These are phyloP conservation scores for Amaranthus tricolor DNA, from an alignment of 179 eudicot genomes.

Conservation along the genomic window DNA sequence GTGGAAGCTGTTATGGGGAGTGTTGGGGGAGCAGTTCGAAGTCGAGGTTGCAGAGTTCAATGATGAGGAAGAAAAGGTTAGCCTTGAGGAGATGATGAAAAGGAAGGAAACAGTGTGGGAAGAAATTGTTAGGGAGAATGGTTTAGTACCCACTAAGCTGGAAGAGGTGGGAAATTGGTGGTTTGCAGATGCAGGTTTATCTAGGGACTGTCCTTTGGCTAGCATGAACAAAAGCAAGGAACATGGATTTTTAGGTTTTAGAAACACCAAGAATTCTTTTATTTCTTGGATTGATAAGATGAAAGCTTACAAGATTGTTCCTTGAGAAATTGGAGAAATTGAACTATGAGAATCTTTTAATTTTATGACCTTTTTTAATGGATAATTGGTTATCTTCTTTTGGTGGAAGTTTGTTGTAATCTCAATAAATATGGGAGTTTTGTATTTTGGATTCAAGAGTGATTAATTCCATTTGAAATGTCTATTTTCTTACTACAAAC, in stretches of 20 bases:
- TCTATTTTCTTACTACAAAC: background rate
- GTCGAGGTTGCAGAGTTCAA: slow-evolving; percentile 33
- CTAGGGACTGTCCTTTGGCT: slow-evolving; percentile 23
- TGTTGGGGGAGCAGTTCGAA: slow-evolving; percentile 46
- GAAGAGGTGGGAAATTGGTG: slow-evolving; percentile 47
- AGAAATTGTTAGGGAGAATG: slow-evolving; percentile 39
- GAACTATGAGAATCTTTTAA: background rate
- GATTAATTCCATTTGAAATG: background rate
- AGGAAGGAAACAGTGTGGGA: slow-evolving; percentile 44
- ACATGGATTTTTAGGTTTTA: slow-evolving; percentile 51
- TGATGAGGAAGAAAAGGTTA: slow-evolving; percentile 18
- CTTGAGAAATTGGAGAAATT: slow-evolving; percentile 14
- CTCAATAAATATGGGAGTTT: background rate
- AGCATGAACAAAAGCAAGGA: slow-evolving; percentile 56
- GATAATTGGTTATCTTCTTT: background rate
- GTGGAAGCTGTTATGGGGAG: slow-evolving; percentile 50
- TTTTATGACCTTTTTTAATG: background rate
- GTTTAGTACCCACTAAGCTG: slow-evolving; percentile 33
- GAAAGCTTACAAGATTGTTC: slow-evolving; percentile 44
- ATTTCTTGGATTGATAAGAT: slow-evolving; percentile 50
- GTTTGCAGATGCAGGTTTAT: slow-evolving; percentile 28
- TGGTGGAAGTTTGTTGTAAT: slow-evolving; percentile 6
- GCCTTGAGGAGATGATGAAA: slow-evolving; percentile 39
- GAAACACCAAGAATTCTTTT: slow-evolving; percentile 45
- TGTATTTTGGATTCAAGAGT: background rate